A percentile compares a stretch with the other conserved stretches of the same genome.
These are phyloP conservation scores for Xylaria palmicola DNA, from an alignment of 495 filamentous ascomycete genomes.

Conservation along the genomic window DNA sequence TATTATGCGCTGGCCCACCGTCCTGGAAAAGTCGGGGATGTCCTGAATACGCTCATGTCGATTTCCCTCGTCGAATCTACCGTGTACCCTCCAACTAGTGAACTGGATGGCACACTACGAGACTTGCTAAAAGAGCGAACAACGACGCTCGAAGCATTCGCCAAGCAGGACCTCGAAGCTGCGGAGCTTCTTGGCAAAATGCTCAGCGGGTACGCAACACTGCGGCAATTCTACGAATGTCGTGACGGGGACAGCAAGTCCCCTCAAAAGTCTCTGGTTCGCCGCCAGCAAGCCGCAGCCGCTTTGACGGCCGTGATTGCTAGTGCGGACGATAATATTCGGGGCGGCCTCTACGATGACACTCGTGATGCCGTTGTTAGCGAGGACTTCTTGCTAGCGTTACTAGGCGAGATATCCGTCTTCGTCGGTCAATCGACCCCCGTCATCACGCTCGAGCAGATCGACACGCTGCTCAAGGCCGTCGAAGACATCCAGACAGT, in stretches of 20 bases:
- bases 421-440: constrained; percentile 63
- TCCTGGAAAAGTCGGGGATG: constrained; percentile 70
- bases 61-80: constrained; percentile 80
- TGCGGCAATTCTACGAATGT: constrained; percentile 83
- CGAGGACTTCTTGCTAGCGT: constrained; percentile 78
- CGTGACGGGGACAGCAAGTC: constrained; percentile 60
- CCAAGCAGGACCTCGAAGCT: constrained; percentile 68
- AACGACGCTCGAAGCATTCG: constrained; percentile 61
- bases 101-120: constrained; percentile 68
- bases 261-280: constrained; percentile 35
- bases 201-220: constrained; percentile 85
- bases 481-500: constrained; percentile 82
- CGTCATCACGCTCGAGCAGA: constrained; percentile 60
- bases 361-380: constrained; percentile 73
- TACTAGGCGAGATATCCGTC: constrained; percentile 78
- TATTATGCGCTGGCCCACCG: constrained; percentile 82
- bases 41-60: constrained; percentile 82
- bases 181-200: constrained; percentile 76
- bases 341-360: constrained; percentile 81
- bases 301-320: constrained; percentile 75
- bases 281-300: constrained; percentile 65
- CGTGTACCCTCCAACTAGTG: constrained; percentile 64
- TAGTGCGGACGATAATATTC: constrained; percentile 83
- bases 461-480: constrained; percentile 72
- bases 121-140: constrained; percentile 65